Evolutionary conservation across 2,329 filamentous ascomycete species (phyloP).

Genomic region (Chaetomium sp.): DNA sequence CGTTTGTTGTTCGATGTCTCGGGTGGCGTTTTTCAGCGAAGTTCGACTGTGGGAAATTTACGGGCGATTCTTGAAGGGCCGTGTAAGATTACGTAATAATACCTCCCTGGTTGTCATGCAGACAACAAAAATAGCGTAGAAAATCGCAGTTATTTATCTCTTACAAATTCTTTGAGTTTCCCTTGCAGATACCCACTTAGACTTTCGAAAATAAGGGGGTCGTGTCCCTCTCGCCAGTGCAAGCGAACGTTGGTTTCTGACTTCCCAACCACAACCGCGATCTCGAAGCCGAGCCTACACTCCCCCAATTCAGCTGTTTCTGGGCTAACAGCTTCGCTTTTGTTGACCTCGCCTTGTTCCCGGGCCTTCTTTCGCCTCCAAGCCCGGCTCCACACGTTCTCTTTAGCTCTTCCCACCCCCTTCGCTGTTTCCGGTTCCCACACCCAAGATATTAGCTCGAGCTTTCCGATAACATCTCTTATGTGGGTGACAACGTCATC

Average conservation of each 20-base stretch:
- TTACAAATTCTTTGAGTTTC: slow-evolving; percentile 30
- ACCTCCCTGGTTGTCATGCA: not conserved
- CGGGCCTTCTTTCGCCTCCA: slow-evolving; percentile 56
- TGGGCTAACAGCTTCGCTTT: not conserved
- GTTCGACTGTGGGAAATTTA: no score
- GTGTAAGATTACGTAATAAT: no score
- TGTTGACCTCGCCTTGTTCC: slow-evolving; percentile 24
- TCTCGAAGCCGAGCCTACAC: slow-evolving; percentile 51
- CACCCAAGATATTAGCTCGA: slow-evolving; percentile 57
- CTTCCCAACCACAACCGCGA: slow-evolving; percentile 40
- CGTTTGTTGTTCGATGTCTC: no score
- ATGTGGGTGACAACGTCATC: slow-evolving; percentile 31
- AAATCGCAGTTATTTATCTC: not conserved
- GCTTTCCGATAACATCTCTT: slow-evolving; percentile 41
- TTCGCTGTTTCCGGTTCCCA: slow-evolving; percentile 50
- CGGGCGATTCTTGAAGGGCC: no score
- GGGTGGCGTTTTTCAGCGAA: no score
- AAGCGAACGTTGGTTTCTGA: slow-evolving; percentile 43
- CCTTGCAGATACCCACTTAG: slow-evolving; percentile 74
- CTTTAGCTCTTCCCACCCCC: slow-evolving; percentile 57
- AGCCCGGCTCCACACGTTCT: slow-evolving; percentile 72
- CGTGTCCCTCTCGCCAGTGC: slow-evolving; percentile 70
- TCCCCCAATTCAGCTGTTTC: slow-evolving; percentile 24
- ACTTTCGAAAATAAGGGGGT: slow-evolving; percentile 73
- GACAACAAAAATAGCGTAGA: not conserved